Conservation (phyloP, 306 rosid genomes). For the Medicago truncatula region DNA sequence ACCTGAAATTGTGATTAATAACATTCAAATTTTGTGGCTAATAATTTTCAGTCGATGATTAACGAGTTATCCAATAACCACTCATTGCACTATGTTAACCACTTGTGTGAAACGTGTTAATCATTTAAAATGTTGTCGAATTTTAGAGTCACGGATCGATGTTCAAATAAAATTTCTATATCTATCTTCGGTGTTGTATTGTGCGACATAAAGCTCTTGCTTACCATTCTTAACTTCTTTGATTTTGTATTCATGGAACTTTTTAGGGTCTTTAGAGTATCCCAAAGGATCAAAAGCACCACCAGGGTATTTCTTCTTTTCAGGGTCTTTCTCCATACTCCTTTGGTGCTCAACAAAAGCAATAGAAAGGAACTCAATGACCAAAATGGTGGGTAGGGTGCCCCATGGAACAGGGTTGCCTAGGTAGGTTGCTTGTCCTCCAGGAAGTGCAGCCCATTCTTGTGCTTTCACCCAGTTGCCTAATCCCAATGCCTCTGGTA, state of each 20-base stretch:
- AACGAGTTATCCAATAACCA: neutral
- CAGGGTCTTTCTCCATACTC: conserved; percentile 95
- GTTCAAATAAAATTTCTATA: no score
- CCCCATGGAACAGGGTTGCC: conserved; percentile 99
- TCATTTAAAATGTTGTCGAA: neutral
- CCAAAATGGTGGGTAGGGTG: conserved; percentile 87
- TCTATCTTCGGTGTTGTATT: no score
- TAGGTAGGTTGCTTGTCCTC: conserved; percentile 95
- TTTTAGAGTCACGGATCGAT: neutral
- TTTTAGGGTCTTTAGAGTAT: conserved; percentile 94
- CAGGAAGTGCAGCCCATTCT: conserved; percentile 95
- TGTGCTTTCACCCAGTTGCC: conserved; percentile 99
- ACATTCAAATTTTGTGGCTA: neutral
- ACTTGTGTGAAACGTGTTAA: neutral
- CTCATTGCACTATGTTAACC: neutral
- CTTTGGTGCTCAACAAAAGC: conserved; percentile 98
- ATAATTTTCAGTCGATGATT: neutral
- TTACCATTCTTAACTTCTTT: conserved; percentile 92
- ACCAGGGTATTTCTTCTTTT: conserved; percentile 98
- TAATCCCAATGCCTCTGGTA: conserved; percentile 96
- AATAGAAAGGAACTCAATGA: conserved; percentile 83
- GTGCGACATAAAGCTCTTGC: neutral
- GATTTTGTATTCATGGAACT: conserved; percentile 84
- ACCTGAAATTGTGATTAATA: neutral
- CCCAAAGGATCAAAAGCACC: conserved; percentile 99